Evolutionary conservation across 2,329 filamentous ascomycete genomes (phyloP).

Genomic region (Ascochyta rabiei): DNA sequence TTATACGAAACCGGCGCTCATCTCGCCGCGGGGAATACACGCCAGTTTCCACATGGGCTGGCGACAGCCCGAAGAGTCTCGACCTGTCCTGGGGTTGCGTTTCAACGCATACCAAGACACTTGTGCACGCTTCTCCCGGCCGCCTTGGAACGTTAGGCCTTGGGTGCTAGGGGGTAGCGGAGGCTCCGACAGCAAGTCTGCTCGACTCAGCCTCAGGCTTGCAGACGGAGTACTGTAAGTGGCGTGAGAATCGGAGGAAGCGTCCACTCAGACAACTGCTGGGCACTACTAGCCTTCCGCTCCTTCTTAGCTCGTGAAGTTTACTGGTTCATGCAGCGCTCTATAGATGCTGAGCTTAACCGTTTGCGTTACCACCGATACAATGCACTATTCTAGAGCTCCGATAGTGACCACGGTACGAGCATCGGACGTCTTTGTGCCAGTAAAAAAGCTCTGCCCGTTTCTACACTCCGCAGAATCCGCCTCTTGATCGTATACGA

Average conservation of each 20-base stretch:
- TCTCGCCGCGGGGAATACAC: slow-evolving; percentile 2
- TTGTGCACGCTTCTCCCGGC: slow-evolving; percentile 29
- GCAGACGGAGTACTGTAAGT: slow-evolving; percentile 12
- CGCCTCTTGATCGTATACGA: not conserved
- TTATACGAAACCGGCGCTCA: slow-evolving; percentile 22
- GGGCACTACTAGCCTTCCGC: slow-evolving; percentile 18
- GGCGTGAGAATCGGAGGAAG: slow-evolving; percentile 16
- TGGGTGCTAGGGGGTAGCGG: slow-evolving; percentile 15
- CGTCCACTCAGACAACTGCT: slow-evolving; percentile 20
- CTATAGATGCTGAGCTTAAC: slow-evolving; percentile 11
- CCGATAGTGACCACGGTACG: slow-evolving; percentile 3
- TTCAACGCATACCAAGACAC: slow-evolving; percentile 31
- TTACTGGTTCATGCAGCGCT: slow-evolving; percentile 4
- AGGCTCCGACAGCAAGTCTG: slow-evolving; percentile 18
- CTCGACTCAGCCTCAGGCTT: slow-evolving; percentile 16
- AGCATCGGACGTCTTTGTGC: not conserved
- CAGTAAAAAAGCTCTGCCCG: not conserved
- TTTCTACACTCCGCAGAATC: not conserved
- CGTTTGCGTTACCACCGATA: slow-evolving; percentile 11
- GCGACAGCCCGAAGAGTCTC: slow-evolving; percentile 23
- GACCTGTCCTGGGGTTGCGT: slow-evolving; percentile 16
- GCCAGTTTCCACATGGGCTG: slow-evolving; percentile 8
- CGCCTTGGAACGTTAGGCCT: slow-evolving; percentile 29
- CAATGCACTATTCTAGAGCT: not conserved
- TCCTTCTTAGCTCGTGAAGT: slow-evolving; percentile 1